phyloP scores from a whole-genome alignment of 176 grass and related monocot genomes.

The Cenchrus americanus region DNA sequence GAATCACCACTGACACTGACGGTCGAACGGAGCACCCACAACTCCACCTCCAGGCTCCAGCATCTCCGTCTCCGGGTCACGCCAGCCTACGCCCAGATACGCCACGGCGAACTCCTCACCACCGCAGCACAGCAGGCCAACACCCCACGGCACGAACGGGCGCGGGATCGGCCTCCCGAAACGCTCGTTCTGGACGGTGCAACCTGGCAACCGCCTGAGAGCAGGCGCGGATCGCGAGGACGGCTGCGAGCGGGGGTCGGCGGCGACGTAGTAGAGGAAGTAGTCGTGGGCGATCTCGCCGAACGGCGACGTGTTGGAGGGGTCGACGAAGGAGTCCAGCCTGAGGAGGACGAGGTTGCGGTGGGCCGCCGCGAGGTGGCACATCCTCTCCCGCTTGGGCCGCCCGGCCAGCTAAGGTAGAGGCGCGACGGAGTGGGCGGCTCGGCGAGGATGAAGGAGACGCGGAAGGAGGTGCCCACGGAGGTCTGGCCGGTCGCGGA shows the following conservation, averaged over 20 bases:
- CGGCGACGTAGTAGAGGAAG: not conserved
- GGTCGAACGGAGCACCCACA: not conserved
- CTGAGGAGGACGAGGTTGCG: conserved; percentile 13
- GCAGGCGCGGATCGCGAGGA: not conserved
- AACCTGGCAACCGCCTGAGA: not conserved
- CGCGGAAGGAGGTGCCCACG: not conserved
- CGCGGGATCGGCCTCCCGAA: too few relatives aligned
- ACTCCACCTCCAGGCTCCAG: too few relatives aligned
- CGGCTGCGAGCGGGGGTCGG: not conserved
- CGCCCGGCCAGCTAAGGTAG: not conserved
- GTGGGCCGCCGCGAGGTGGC: not conserved
- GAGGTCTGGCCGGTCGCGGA: not conserved
- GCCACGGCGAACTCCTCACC: not conserved
- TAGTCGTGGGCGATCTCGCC: not conserved
- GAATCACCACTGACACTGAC: not conserved
- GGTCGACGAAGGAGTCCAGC: not conserved
- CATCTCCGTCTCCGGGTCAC: not conserved
- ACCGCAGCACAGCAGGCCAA: not conserved
- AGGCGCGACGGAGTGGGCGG: not conserved
- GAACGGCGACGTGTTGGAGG: not conserved
- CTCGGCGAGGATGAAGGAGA: not conserved
- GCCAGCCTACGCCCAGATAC: not conserved
- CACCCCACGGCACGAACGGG: not conserved
- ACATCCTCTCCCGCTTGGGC: not conserved
- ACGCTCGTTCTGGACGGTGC: not conserved